phyloP scores from a whole-genome alignment of 495 filamentous ascomycete species.

The Zalerion maritima region DNA sequence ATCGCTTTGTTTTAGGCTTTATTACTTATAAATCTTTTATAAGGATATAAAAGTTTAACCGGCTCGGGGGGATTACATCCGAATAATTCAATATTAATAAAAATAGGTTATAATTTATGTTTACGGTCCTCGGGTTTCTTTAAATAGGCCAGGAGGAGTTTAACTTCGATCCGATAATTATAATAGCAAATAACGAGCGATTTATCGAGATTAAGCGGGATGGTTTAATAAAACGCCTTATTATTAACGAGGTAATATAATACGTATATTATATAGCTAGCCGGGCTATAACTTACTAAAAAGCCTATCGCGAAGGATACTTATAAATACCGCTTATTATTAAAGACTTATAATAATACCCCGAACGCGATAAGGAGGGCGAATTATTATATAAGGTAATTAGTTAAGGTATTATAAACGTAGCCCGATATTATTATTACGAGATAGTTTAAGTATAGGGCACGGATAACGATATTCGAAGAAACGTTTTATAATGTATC shows the following conservation, averaged over 20 bases:
- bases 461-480: constrained; percentile 11
- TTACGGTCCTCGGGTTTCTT: constrained; percentile 17
- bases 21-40: constrained; percentile 11
- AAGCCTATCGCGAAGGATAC: constrained; percentile 16
- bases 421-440: constrained; percentile 21
- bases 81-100: constrained; percentile 20
- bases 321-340: constrained; percentile 14
- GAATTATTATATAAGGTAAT: constrained; percentile 14
- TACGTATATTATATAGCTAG: constrained; percentile 13
- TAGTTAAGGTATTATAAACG: constrained; percentile 14
- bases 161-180: constrained; percentile 23
- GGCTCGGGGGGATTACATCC: constrained; percentile 21
- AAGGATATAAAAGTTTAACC: constrained; percentile 16
- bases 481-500: no score
- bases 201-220: constrained; percentile 21
- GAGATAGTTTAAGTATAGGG: constrained; percentile 16
- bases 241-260: constrained; percentile 20
- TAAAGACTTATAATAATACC: constrained; percentile 24
- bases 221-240: constrained; percentile 16
- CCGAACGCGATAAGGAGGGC: constrained; percentile 18
- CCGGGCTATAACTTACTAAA: constrained; percentile 20
- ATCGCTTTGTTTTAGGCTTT: constrained; percentile 21
- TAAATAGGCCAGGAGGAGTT: constrained; percentile 22
- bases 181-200: constrained; percentile 10
- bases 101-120: constrained; percentile 19